Percentiles rank a stretch among this genome's conserved stretches.
Evolutionary conservation across 805 yeast species (phyloP).

Genomic region (Cyberlindnera galapagoensis): DNA sequence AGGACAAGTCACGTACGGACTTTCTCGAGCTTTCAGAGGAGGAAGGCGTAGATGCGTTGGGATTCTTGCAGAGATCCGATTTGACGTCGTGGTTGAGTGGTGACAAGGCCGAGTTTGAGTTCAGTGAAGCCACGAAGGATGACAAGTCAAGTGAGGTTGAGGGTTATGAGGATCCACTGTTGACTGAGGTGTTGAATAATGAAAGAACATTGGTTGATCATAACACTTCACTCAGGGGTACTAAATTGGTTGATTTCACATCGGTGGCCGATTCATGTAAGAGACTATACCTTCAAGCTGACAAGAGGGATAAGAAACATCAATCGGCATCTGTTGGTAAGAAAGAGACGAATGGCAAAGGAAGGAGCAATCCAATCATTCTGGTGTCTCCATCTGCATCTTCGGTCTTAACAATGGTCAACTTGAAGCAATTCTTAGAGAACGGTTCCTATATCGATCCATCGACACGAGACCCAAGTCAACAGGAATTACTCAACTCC

Average conservation of each 20-base stretch:
- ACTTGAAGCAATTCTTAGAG: constrained; percentile 65
- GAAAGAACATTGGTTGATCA: constrained; percentile 52
- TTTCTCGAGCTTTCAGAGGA: constrained; percentile 70
- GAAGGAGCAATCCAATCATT: constrained; percentile 58
- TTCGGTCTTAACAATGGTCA: constrained; percentile 55
- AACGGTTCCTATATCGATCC: constrained; percentile 63
- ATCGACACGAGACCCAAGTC: constrained; percentile 26
- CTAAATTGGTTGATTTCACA: constrained; percentile 60
- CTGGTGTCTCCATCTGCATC: constrained; percentile 77
- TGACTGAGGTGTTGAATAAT: constrained; percentile 24
- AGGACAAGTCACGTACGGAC: constrained; percentile 71
- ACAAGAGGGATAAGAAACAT: constrained; percentile 6
- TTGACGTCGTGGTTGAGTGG: constrained; percentile 79
- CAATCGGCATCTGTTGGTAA: constrained; percentile 14
- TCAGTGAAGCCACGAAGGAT: constrained; percentile 14
- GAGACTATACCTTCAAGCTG: constrained; percentile 6
- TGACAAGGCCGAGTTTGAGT: constrained; percentile 51
- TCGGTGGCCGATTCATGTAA: constrained; percentile 43
- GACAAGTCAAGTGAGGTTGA: constrained; percentile 14
- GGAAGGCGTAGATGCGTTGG: constrained; percentile 58
- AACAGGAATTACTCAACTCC: constrained; percentile 27
- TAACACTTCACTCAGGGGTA: constrained; percentile 57
- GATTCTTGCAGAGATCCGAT: constrained; percentile 82
- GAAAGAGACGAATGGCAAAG: constrained; percentile 21
- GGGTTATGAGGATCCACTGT: constrained; percentile 29